Base-by-base conservation (phyloP, 371 early-diverging fungal genomes). In the Rhizopus microsporus region DNA sequence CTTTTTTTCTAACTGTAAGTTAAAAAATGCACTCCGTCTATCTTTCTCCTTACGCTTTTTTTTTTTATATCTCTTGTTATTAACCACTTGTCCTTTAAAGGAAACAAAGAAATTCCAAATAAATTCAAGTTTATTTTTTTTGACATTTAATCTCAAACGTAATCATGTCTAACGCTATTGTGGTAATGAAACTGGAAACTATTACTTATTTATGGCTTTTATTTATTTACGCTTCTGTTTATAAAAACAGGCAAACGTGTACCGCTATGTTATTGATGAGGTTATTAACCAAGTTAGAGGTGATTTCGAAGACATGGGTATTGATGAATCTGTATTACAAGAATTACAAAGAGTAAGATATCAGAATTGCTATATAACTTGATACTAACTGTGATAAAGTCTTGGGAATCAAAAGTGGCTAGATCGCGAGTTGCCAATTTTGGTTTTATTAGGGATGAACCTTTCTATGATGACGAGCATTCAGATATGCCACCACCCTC, bases 191-290 rank as follows among this genome's bases (percentile, higher is more conserved):
- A 40, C 33, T 31, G 16, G 1, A 13, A 4, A 6, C 7, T 30
- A 17, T 45, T 9, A 30, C 52, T 64, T 47, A 7, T 43, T 43
- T n/a, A 38, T 4, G 17, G 30, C 15, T 46, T 38, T 33, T 7
- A 3, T 59, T 5, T 39, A 23, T 15, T 7, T 47, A 16, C 48
- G 17, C 31, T 33, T 34, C 32, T 40, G 5, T 4, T 30, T 33
- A 51, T 37, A 48, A 42, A 23, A 29, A n/a, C 39, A 89, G 84
- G 82, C 89, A 3, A 74, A 78, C 57, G 88, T 95, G 31, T 98
- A 98, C 75, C 82, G 88, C 50, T 85, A 85, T 71, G 91, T 98
- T 40, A 97, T 98, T 66, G 89, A 92, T 74, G 95, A 98, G 61
- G 98, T 98, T 52, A 89, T 95, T 63, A 85, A 86, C 56, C 91